Base-by-base conservation (phyloP, 2,329 filamentous ascomycete species). In the Onygenales sp. region DNA sequence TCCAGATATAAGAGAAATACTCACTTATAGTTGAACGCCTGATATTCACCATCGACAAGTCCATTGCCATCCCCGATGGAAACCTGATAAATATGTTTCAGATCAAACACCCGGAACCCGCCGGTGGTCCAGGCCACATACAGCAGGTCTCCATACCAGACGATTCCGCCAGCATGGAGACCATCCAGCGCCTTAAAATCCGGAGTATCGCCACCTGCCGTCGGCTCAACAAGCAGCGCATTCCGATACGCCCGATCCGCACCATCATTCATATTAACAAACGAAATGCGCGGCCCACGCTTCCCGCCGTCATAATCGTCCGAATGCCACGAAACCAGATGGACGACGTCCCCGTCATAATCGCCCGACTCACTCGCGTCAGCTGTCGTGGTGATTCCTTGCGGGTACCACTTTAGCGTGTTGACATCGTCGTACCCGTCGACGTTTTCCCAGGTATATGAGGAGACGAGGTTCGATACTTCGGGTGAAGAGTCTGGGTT, bases 181-280 rank as follows among this genome's bases (percentile, higher is more conserved):
- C 21, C 43, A 1, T 57, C 57, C 2, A 71, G 63, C 9, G 60
- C 59, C 13, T 60, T 56, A 54, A 71, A 72, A 55, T 68, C 54
- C 35, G 69, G 67, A 11, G 27, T 45, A 14, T 8, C 11, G 10
- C 50, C 43, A 10, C 60, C 58, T 2, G 59, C 62, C 42, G 60
- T 62, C 0, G 69, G 69, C 35, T 69, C 63, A 7, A 72, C 68
- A 1, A 71, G 63, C 31, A 69, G 58, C 8, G 62, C 65, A 56
- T 70, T 65, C 11, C 66, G 63, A 50, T 68, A 71, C 3, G 42
- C 50, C 17, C 31, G 33, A 7, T 39, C 32, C 14, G 33, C 50
- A 11, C 42, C 42, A 13, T 45, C 13, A 39, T 52, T 52, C 43
- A 36, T 52, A n/a, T 52, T 52, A 32, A 52, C 33, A 14, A 52